Percentiles rank a stretch among this genome's conserved stretches.
These are phyloP conservation scores for Piloderma croceum DNA, from an alignment of 768 basidiomycete species.

Conservation along the genomic window DNA sequence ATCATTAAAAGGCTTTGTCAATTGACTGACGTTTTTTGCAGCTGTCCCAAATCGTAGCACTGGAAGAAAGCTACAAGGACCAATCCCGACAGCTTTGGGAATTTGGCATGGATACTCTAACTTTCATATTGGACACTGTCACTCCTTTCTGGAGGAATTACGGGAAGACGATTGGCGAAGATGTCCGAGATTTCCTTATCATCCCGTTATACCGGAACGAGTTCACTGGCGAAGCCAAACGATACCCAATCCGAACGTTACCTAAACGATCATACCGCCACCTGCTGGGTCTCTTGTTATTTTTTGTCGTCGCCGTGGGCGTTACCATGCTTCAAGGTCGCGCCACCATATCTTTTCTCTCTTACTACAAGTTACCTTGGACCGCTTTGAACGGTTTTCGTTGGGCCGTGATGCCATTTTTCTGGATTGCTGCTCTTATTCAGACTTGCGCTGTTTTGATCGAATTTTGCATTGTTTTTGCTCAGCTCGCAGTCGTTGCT, in stretches of 20 bases:
- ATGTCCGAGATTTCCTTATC: constrained; percentile 75
- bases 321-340: constrained; percentile 52
- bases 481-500: constrained; percentile 50
- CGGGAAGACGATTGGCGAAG: constrained; percentile 76
- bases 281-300: constrained; percentile 56
- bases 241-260: constrained; percentile 52
- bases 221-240: constrained; percentile 71
- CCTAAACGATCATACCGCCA: constrained; percentile 63
- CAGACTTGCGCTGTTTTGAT: constrained; percentile 63
- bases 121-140: constrained; percentile 68
- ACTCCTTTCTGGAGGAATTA: constrained; percentile 80
- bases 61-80: constrained; percentile 77
- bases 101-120: constrained; percentile 71
- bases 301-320: constrained; percentile 43
- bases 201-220: constrained; percentile 80
- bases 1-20: constrained; percentile 1
- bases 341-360: constrained; percentile 49
- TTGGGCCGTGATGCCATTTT: constrained; percentile 58
- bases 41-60: constrained; percentile 63
- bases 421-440: constrained; percentile 56
- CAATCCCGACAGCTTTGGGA: constrained; percentile 82
- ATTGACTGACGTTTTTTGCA: constrained; percentile 20
- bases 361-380: constrained; percentile 50
- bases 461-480: constrained; percentile 51
- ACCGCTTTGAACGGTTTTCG: constrained; percentile 58